Evolutionary conservation across 352 stramenopile species (phyloP).

Genomic region (Pythium vanterpoolii): DNA sequence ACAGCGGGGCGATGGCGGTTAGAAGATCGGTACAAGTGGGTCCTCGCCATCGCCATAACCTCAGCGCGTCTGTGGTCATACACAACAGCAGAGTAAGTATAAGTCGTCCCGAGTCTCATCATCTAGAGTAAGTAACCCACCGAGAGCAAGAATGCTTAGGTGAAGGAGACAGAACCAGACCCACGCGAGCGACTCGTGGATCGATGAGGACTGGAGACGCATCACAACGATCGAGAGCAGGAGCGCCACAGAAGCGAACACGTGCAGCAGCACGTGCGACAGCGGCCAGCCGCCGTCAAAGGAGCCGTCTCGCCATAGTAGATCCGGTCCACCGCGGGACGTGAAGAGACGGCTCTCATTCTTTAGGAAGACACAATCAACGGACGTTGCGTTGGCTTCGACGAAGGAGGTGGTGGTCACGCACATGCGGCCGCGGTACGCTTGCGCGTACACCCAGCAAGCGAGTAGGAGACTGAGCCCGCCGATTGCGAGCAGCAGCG

Average conservation of each 20-base stretch:
- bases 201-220: background rate
- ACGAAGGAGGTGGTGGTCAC: background rate
- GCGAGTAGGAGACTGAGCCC: background rate
- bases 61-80: background rate
- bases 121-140: background rate
- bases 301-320: background rate
- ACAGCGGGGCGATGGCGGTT: background rate
- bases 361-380: background rate
- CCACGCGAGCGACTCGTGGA: constrained; percentile 11
- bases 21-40: constrained; percentile 2
- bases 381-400: background rate
- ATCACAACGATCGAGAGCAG: constrained; percentile 2
- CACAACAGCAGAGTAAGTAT: background rate
- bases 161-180: background rate
- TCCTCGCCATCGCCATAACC: background rate
- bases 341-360: background rate
- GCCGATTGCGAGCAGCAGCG: background rate
- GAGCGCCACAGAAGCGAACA: background rate
- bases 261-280: constrained; percentile 7
- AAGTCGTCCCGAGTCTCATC: background rate
- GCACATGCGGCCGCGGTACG: background rate
- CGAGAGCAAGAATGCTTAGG: constrained; percentile 2
- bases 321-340: background rate
- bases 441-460: constrained; percentile 2
- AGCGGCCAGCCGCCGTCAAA: constrained; percentile 15